Evolutionary conservation across 148 eudicot species (phyloP).

Genomic region (Fagopyrum esculentum): DNA sequence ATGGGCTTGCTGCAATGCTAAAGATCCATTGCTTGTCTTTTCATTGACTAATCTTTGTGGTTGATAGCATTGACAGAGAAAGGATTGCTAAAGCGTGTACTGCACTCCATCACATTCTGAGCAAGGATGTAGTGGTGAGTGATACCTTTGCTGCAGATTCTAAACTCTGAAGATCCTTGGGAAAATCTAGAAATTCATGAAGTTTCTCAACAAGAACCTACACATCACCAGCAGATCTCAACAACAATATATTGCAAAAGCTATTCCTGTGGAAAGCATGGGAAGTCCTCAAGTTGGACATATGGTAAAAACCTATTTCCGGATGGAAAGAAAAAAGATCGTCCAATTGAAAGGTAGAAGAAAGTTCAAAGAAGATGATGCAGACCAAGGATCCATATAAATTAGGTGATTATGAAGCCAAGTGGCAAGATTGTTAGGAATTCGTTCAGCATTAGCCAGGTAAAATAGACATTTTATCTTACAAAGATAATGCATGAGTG

Average conservation of each 20-base stretch:
- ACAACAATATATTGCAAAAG: neutral
- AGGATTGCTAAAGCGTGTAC: no score
- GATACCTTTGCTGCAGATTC: slow-evolving; percentile 36
- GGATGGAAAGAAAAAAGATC: neutral
- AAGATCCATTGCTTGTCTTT: no score
- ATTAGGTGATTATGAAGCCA: neutral
- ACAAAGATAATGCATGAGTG: slow-evolving; percentile 63
- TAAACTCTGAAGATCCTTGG: slow-evolving; percentile 29
- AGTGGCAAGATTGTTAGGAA: no score
- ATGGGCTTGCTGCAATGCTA: no score
- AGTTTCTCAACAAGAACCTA: slow-evolving; percentile 41
- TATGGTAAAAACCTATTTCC: neutral
- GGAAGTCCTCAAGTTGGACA: slow-evolving; percentile 1
- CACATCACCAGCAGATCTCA: slow-evolving; percentile 2
- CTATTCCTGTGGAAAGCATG: neutral
- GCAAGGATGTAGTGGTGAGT: neutral
- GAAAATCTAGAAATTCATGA: slow-evolving; percentile 36
- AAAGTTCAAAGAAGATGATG: neutral
- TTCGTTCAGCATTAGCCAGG: no score
- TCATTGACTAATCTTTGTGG: no score
- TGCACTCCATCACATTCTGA: no score
- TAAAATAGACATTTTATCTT: slow-evolving; percentile 29
- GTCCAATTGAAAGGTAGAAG: neutral
- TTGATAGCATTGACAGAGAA: no score
- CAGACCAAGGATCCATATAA: neutral